Conservation (phyloP, 345 rosid genomes). For the Gynandropsis gynandra region DNA sequence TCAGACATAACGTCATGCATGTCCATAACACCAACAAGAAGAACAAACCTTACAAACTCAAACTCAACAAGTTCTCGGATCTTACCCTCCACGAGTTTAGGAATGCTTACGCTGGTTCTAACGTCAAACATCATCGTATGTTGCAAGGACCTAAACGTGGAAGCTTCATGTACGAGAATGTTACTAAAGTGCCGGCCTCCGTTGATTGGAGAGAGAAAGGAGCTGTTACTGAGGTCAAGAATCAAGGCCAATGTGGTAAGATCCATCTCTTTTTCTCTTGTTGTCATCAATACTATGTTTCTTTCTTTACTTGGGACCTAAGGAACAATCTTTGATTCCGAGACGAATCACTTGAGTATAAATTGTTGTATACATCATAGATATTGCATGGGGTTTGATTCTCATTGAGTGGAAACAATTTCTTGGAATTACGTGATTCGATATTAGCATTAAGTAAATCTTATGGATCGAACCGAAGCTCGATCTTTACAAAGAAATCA, state of each 20-base stretch:
- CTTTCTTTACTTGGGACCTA: too few relatives aligned
- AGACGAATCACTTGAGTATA: not conserved
- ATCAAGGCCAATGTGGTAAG: slow-evolving; percentile 74
- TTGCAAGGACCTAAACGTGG: slow-evolving; percentile 35
- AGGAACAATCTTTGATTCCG: too few relatives aligned
- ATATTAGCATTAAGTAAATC: not conserved
- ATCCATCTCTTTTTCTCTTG: too few relatives aligned
- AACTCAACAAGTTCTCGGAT: slow-evolving; percentile 80
- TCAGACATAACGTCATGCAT: slow-evolving; percentile 62
- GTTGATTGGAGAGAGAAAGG: slow-evolving; percentile 80
- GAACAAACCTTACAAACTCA: slow-evolving; percentile 63
- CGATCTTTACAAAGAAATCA: too few relatives aligned
- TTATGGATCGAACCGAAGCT: too few relatives aligned
- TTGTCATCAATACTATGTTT: too few relatives aligned
- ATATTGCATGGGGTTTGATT: not conserved
- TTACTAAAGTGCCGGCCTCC: slow-evolving; percentile 28
- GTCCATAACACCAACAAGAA: slow-evolving; percentile 61
- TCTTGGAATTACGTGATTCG: not conserved
- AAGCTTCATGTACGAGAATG: slow-evolving; percentile 54
- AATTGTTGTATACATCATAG: not conserved
- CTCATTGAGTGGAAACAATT: not conserved
- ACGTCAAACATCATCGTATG: slow-evolving; percentile 57
- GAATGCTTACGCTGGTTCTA: slow-evolving; percentile 51
- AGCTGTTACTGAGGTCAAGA: slow-evolving; percentile 60
- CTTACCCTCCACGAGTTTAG: slow-evolving; percentile 64